Conservation (phyloP, 805 yeast species). For the Cyberlindnera maritima region DNA sequence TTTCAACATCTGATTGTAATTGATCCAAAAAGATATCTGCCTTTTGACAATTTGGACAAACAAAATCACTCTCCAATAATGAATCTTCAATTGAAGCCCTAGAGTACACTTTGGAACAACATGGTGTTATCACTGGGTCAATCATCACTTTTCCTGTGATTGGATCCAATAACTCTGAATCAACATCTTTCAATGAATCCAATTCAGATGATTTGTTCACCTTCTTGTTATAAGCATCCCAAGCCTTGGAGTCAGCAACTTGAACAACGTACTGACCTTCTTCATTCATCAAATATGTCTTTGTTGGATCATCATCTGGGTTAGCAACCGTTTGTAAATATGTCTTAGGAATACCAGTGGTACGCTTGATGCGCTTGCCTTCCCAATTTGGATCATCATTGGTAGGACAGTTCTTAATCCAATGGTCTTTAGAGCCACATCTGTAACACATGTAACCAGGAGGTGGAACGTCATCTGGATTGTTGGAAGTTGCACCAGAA, state of each 20-base stretch:
- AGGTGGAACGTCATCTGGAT: constrained; percentile 78
- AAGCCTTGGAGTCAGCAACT: constrained; percentile 88
- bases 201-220: constrained; percentile 23
- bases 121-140: constrained; percentile 79
- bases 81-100: constrained; percentile 60
- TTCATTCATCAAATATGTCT: constrained; percentile 80
- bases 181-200: constrained; percentile 36
- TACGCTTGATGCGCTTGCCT: constrained; percentile 83
- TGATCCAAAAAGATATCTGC: constrained; percentile 77
- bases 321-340: constrained; percentile 84
- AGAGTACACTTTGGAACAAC: constrained; percentile 63
- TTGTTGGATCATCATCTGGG: constrained; percentile 62
- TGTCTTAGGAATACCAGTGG: constrained; percentile 96
- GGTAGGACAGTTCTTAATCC: constrained; percentile 95
- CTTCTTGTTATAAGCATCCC: constrained; percentile 83
- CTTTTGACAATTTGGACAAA: constrained; percentile 81
- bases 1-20: constrained; percentile 58
- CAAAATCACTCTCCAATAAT: constrained; percentile 79
- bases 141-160: constrained; percentile 58
- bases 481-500: constrained; percentile 20
- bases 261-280: constrained; percentile 95
- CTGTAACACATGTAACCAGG: constrained; percentile 95
- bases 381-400: constrained; percentile 91
- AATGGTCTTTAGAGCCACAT: constrained; percentile 94
- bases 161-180: constrained; percentile 68